These are phyloP conservation scores for Phytophthora cryptogea DNA, from an alignment of 352 stramenopile genomes.

Conservation along the genomic window DNA sequence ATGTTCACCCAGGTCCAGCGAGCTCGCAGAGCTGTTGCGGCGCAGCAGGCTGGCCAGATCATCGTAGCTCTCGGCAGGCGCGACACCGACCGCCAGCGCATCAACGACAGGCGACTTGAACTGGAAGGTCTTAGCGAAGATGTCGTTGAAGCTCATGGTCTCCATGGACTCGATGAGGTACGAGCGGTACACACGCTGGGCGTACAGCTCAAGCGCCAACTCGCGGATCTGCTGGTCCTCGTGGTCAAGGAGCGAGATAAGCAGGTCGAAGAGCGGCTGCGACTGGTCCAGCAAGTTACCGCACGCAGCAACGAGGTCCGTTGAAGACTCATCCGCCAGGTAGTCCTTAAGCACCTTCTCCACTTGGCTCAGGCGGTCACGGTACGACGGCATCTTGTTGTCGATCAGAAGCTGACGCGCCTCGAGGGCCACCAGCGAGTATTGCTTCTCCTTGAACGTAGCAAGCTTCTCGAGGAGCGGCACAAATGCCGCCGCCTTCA, in stretches of 20 bases:
- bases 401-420: constrained; percentile 96
- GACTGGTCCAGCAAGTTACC: constrained; percentile 76
- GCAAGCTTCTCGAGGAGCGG: constrained; percentile 86
- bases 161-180: constrained; percentile 88
- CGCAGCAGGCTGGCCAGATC: constrained; percentile 75
- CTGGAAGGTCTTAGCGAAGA: constrained; percentile 88
- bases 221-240: constrained; percentile 70
- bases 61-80: constrained; percentile 83
- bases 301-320: constrained; percentile 62
- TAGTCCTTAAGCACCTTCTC: constrained; percentile 76
- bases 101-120: constrained; percentile 86
- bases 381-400: constrained; percentile 96
- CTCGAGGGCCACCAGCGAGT: constrained; percentile 93
- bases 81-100: constrained; percentile 71
- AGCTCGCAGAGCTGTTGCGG: constrained; percentile 59
- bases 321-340: constrained; percentile 51
- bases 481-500: constrained; percentile 71
- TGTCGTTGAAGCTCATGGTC: constrained; percentile 56
- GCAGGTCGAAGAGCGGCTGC: constrained; percentile 84
- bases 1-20: constrained; percentile 37
- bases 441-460: constrained; percentile 90
- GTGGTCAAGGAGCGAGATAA: constrained; percentile 82
- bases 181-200: constrained; percentile 85
- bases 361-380: constrained; percentile 87
- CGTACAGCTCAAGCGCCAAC: constrained; percentile 81